Base-by-base conservation (phyloP, 2,329 filamentous ascomycete genomes). In the Tolypocladium sp. region DNA sequence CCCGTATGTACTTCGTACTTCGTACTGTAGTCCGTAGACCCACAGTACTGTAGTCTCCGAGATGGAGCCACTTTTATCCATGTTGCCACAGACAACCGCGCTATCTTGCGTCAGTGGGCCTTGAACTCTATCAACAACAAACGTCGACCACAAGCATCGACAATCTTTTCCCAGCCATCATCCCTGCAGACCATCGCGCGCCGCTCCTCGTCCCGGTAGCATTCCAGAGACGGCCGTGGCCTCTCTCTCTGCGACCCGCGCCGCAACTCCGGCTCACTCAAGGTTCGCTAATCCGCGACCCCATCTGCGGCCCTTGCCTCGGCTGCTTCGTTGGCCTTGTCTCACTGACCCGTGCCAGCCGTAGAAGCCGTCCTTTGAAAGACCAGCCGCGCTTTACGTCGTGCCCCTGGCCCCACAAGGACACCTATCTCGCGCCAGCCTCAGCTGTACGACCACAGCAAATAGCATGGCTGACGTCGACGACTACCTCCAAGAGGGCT, bases 401-500 rank as follows among this genome's bases (percentile, higher is more conserved):
- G 30, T 10, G 22, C 33, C 20, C 20, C 22, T 35, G 20, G 10
- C 30, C 30, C 13, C 10, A 22, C 4, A 15, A 37, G 4, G 30
- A 22, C 10, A 22, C 30, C 49, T 37, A 15, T 37, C 33, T 4
- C 49, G 12, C n/a, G 20, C 49, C 8, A 12, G 10, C 20, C 10
- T 35, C 49, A 22, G 20, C 49, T 37, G 8, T 35, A 52, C 22
- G 27, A 55, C 2, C 25, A 22, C 30, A 38, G 25, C 51, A 35
- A 17, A 57, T 61, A 59, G 53, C 64, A 87, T 87, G 84, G 82
- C 82, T 35, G 85, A 88, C 68, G 77, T 84, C 63, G 90, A 92
- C 65, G 89, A 91, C 65, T 99, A 97, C 72, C 86, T 97, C 38
- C 86, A 92, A 69, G 83, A 90, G 58, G 90, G 84, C 67, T 97